Evolutionary conservation across 495 filamentous ascomycete species (phyloP).

Genomic region (Hypoxylon rickii): DNA sequence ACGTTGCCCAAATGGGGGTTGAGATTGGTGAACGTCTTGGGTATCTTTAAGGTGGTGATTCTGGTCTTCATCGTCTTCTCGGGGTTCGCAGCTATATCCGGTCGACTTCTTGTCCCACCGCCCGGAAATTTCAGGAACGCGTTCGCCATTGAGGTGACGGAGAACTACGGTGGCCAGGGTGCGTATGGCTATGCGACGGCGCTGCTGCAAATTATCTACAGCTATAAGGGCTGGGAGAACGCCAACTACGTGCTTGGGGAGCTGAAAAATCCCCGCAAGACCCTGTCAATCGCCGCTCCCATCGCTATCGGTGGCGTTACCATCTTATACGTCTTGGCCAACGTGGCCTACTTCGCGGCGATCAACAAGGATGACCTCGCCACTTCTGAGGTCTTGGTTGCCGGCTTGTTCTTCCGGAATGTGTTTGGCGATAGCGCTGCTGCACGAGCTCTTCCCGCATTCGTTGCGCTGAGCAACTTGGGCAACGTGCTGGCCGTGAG

Average conservation of each 20-base stretch:
- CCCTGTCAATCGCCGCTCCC: constrained; percentile 66
- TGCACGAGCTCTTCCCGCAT: constrained; percentile 66
- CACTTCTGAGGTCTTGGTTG: constrained; percentile 62
- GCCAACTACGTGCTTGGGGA: constrained; percentile 66
- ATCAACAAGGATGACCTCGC: constrained; percentile 67
- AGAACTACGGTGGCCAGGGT: constrained; percentile 54
- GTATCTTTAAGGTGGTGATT: constrained; percentile 68
- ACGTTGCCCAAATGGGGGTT: constrained; percentile 70
- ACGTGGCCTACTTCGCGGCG: constrained; percentile 74
- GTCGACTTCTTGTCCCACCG: constrained; percentile 55
- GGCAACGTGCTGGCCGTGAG: constrained; percentile 73
- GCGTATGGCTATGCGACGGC: constrained; percentile 67
- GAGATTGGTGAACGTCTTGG: constrained; percentile 67
- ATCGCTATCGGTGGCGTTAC: constrained; percentile 64
- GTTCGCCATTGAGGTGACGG: constrained; percentile 53
- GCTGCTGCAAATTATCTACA: constrained; percentile 69
- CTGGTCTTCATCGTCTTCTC: constrained; percentile 68
- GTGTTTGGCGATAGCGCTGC: constrained; percentile 63
- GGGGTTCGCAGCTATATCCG: constrained; percentile 66
- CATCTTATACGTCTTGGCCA: constrained; percentile 69
- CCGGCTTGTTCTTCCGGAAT: constrained; percentile 68
- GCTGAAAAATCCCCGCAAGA: constrained; percentile 64
- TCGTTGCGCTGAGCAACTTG: constrained; percentile 72
- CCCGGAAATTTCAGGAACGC: constrained; percentile 70
- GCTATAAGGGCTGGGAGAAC: constrained; percentile 68